phyloP scores from a whole-genome alignment of 2,329 filamentous ascomycete genomes.

The Thielaviopsis musarum region DNA sequence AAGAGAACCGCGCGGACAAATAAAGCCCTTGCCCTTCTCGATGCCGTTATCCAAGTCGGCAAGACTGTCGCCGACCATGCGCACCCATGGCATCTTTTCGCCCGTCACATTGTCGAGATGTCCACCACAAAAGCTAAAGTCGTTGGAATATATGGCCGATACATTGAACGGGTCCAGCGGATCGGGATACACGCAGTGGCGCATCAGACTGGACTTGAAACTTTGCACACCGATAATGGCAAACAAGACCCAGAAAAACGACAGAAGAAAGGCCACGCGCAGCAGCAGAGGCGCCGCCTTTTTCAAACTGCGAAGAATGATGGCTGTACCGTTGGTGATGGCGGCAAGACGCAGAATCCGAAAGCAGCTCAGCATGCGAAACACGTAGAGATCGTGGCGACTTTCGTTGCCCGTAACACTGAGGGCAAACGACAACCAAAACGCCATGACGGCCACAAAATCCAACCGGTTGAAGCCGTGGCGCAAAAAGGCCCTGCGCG shows the following conservation, averaged over 20 bases:
- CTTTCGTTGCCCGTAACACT: constrained; percentile 53
- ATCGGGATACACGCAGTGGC: constrained; percentile 64
- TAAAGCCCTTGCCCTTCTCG: constrained; percentile 56
- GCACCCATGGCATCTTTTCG: constrained; percentile 50
- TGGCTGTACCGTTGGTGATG: constrained; percentile 83
- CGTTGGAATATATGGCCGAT: constrained; percentile 41
- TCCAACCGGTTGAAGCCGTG: constrained; percentile 94
- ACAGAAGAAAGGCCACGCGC: constrained; percentile 83
- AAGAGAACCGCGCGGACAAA: constrained; percentile 69
- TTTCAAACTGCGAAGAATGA: constrained; percentile 88
- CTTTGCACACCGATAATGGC: constrained; percentile 93
- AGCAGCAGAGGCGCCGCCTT: constrained; percentile 83
- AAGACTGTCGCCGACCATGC: constrained; percentile 20
- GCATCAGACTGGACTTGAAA: constrained; percentile 70
- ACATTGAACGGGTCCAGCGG: constrained; percentile 39
- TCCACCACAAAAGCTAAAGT: constrained; percentile 72
- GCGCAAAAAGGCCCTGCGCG: constrained; percentile 77
- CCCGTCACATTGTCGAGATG: constrained; percentile 47
- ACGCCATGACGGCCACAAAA: constrained; percentile 85
- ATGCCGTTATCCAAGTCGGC: constrained; percentile 33
- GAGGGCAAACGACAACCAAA: constrained; percentile 78
- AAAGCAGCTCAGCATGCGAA: constrained; percentile 91
- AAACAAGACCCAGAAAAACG: constrained; percentile 96
- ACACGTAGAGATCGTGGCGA: constrained; percentile 62
- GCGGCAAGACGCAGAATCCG: constrained; percentile 82